Base-by-base conservation (phyloP, 2,329 filamentous ascomycete species). In the Hypomyces perniciosus region DNA sequence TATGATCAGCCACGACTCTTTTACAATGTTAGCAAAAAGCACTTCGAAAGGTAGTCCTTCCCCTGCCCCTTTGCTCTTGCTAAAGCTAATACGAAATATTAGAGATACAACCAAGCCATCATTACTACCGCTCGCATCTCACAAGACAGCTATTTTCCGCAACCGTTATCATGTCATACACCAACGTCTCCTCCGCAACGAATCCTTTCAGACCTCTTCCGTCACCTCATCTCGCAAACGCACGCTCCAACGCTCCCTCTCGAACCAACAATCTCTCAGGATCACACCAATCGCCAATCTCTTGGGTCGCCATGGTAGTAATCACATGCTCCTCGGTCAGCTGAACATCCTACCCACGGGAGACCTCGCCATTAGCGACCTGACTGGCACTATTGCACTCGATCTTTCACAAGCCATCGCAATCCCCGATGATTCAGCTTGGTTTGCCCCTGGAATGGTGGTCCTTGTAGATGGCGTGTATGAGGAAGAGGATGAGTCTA, bases 391-490 rank as follows among this genome's bases (percentile, higher is more conserved):
- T 47, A 95, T 99, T 60, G 78, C 82, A 2, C 75, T 99, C 1
- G 90, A 97, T 59, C 71, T 97, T 8, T 80, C 83, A 20, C 86
- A 92, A 62, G 89, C 92, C 0, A 83, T 84, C 26, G 83, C 87
- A 10, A 85, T 96, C 50, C 91, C 91, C 0, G 84, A 90, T 54
- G 85, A 92, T 62, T 90, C 88, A 27, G 86, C 88, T 4, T 99
- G 90, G 86, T 96, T 96, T 63, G 84, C 86, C 5, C 91, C 93
- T 0, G 95, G 95, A 3, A 97, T 97, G 90, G 88, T 99, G 44
- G 88, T 97, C 4, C 78, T 99, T 0, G 83, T 96, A 0, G 93
- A 99, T 61, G 93, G 93, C 6, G 84, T 92, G n/a, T 99, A 99
- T 63, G 90, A 96, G 65, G 93, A 97, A 66, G 90, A 96, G 60